phyloP scores from a whole-genome alignment of 495 filamentous ascomycete species.

The Recurvomyces mirabilis region DNA sequence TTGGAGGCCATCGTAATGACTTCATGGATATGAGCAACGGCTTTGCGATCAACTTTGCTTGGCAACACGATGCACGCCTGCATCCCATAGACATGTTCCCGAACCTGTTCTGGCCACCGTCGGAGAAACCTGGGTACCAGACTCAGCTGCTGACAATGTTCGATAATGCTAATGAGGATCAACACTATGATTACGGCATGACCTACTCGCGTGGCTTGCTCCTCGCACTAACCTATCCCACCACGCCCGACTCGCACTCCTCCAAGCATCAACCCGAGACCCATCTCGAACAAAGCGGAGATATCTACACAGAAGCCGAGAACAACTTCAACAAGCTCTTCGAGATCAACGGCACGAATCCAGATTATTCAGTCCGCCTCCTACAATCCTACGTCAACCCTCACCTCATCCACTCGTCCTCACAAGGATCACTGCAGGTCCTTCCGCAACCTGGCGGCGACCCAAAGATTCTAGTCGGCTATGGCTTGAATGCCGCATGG shows the following conservation, averaged over 20 bases:
- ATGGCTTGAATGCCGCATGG: constrained; percentile 18
- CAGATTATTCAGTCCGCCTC: constrained; percentile 15
- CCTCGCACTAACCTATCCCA: constrained; percentile 4
- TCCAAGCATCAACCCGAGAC: not conserved
- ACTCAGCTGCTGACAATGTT: constrained; percentile 22
- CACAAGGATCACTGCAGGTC: constrained; percentile 26
- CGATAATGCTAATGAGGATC: constrained; percentile 22
- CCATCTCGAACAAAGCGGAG: not conserved
- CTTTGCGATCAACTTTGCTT: constrained; percentile 21
- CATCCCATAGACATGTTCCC: constrained; percentile 2
- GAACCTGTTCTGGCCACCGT: constrained; percentile 2
- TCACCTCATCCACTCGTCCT: constrained; percentile 12
- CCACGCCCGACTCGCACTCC: constrained; percentile 1
- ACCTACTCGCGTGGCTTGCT: constrained; percentile 14
- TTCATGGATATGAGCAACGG: constrained; percentile 20
- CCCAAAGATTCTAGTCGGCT: constrained; percentile 24
- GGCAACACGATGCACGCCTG: constrained; percentile 27
- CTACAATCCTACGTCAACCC: constrained; percentile 20
- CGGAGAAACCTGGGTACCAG: not conserved
- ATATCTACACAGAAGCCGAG: not conserved
- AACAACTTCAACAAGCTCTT: constrained; percentile 15
- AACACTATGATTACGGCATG: constrained; percentile 3
- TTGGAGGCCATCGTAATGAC: constrained; percentile 23
- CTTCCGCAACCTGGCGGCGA: constrained; percentile 17
- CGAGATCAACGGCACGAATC: constrained; percentile 15